Conservation (phyloP, 2,329 filamentous ascomycete species). For the Leptographium procerum region DNA sequence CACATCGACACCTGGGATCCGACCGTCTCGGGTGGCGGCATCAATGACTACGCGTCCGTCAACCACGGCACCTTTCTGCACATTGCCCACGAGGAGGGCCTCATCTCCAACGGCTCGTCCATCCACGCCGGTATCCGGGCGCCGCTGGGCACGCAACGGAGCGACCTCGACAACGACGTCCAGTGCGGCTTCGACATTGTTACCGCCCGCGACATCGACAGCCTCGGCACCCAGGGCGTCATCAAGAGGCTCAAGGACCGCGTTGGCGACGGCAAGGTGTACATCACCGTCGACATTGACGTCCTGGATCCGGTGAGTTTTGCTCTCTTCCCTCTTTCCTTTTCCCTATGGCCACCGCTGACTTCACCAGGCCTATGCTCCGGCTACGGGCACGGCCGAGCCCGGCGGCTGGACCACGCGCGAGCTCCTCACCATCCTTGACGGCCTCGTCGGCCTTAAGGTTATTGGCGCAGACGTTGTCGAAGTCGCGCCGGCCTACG, state of each 20-base stretch:
- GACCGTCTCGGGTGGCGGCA: slow-evolving; percentile 41
- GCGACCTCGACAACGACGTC: slow-evolving; percentile 43
- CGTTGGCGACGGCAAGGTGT: slow-evolving; percentile 42
- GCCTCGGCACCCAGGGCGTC: slow-evolving; percentile 52
- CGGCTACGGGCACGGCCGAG: slow-evolving; percentile 65
- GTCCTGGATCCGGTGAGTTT: slow-evolving; percentile 54
- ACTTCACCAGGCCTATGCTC: slow-evolving; percentile 2
- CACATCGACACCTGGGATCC: slow-evolving; percentile 61
- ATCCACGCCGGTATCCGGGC: slow-evolving; percentile 52
- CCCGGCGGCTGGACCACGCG: slow-evolving; percentile 71
- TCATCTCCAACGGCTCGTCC: slow-evolving; percentile 42
- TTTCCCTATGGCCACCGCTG: not conserved
- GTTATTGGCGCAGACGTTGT: slow-evolving; percentile 71
- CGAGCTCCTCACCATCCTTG: slow-evolving; percentile 62
- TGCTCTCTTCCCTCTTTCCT: not conserved
- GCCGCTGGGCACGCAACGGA: slow-evolving; percentile 34
- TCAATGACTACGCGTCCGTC: slow-evolving; percentile 49
- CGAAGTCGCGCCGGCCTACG: slow-evolving; percentile 68
- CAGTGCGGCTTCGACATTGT: slow-evolving; percentile 48
- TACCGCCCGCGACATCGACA: slow-evolving; percentile 57
- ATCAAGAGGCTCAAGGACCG: slow-evolving; percentile 50
- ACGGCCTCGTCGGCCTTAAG: slow-evolving; percentile 59
- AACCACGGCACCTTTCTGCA: slow-evolving; percentile 54
- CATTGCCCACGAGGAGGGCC: slow-evolving; percentile 49
- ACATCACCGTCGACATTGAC: slow-evolving; percentile 70